Evolutionary conservation across 1,284 basidiomycete species (phyloP).

Genomic region (Pisolithus thermaeus): DNA sequence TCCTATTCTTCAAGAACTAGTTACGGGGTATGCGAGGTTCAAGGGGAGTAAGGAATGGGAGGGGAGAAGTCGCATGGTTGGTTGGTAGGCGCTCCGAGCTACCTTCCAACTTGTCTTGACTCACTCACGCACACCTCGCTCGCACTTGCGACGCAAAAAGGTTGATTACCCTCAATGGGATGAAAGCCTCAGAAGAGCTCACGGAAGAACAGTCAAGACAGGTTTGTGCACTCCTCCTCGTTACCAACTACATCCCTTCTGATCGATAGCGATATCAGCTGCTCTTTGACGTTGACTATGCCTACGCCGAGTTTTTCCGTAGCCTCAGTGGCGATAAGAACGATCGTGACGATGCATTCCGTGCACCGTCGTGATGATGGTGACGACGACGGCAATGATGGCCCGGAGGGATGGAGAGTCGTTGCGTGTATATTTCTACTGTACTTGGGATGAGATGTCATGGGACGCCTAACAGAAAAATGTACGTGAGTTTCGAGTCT

Average conservation of each 20-base stretch:
- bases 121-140: background rate
- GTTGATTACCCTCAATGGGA: slow-evolving; percentile 94
- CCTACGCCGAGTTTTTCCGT: slow-evolving; percentile 94
- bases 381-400: too few species aligned
- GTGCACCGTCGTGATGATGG: background rate
- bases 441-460: too few species aligned
- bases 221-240: slow-evolving; percentile 38
- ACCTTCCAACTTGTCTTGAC: background rate
- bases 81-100: slow-evolving; percentile 58
- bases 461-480: too few species aligned
- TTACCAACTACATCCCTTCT: background rate
- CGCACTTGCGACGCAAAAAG: slow-evolving; percentile 33
- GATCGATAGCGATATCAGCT: slow-evolving; percentile 44
- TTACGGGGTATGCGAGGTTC: slow-evolving; percentile 87
- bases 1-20: slow-evolving; percentile 92
- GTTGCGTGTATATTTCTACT: too few species aligned
- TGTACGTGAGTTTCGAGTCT: too few species aligned
- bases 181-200: slow-evolving; percentile 96
- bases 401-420: too few species aligned
- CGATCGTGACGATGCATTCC: slow-evolving; percentile 14
- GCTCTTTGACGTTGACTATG: slow-evolving; percentile 94
- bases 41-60: slow-evolving; percentile 90
- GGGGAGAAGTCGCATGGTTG: slow-evolving; percentile 86
- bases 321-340: slow-evolving; percentile 54
- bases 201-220: slow-evolving; percentile 94